phyloP scores from a whole-genome alignment of 495 filamentous ascomycete genomes.

The Penicillium pancosmium region DNA sequence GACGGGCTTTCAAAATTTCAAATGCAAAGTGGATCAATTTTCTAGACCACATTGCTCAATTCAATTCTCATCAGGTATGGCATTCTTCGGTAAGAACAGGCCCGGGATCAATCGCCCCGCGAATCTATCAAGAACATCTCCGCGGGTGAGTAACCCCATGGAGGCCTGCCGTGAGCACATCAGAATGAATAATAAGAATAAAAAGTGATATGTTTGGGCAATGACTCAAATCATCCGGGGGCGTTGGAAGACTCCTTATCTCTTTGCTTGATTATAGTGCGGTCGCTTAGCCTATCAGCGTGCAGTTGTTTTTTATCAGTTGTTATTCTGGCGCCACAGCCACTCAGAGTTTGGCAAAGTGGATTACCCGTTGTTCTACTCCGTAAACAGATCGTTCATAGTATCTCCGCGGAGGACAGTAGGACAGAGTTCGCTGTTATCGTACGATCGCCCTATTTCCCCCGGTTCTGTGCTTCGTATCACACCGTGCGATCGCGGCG shows the following conservation, averaged over 20 bases:
- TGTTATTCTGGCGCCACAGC: constrained; percentile 3
- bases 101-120: not conserved
- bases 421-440: constrained; percentile 2
- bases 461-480: constrained; percentile 5
- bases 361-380: not conserved
- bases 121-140: not conserved
- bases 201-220: not conserved
- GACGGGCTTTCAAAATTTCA: not conserved
- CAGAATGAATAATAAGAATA: not conserved
- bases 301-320: constrained; percentile 9
- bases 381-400: not conserved
- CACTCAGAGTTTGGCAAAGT: constrained; percentile 6
- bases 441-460: constrained; percentile 15
- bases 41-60: not conserved
- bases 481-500: not conserved
- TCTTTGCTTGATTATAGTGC: not conserved
- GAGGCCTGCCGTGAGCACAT: not conserved
- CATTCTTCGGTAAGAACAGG: not conserved
- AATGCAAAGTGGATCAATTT: not conserved
- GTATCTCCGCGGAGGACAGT: constrained; percentile 22
- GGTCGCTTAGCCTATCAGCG: not conserved
- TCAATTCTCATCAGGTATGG: not conserved
- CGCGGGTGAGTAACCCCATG: not conserved
- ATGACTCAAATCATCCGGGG: not conserved
- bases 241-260: not conserved